These are phyloP conservation scores for Morella rubra DNA, from an alignment of 306 rosid genomes.

Conservation along the genomic window DNA sequence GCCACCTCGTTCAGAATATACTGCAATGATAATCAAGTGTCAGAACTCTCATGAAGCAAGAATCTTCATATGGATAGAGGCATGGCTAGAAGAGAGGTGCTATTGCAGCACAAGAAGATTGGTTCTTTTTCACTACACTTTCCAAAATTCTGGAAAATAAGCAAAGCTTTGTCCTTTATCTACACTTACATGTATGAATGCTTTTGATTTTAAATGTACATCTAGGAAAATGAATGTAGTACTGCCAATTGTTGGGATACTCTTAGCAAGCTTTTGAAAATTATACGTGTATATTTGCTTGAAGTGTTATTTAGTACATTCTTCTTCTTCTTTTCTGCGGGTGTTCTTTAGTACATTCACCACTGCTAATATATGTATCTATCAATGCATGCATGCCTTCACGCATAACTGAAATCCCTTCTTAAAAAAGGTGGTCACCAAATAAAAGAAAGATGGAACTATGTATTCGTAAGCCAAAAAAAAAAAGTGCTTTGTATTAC, in stretches of 20 bases:
- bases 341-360: too few relatives aligned
- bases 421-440: too few relatives aligned
- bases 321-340: too few relatives aligned
- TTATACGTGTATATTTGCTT: not conserved
- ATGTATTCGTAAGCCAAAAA: too few relatives aligned
- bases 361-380: too few relatives aligned
- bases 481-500: too few relatives aligned
- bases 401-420: not conserved
- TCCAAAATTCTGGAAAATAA: not conserved
- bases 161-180: not conserved
- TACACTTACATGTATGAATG: not conserved
- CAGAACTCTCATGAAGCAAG: conserved; percentile 29
- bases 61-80: not conserved
- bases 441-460: too few relatives aligned
- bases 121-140: not conserved
- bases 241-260: not conserved
- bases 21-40: conserved; percentile 39
- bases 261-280: not conserved
- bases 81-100: not conserved
- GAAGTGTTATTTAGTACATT: not conserved
- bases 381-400: not conserved
- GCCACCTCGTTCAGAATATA: conserved; percentile 42
- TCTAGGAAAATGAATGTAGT: not conserved
- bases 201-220: not conserved
- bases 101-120: not conserved